Conservation (phyloP, 1,284 basidiomycete species). For the Mrakiaceae sp. region DNA sequence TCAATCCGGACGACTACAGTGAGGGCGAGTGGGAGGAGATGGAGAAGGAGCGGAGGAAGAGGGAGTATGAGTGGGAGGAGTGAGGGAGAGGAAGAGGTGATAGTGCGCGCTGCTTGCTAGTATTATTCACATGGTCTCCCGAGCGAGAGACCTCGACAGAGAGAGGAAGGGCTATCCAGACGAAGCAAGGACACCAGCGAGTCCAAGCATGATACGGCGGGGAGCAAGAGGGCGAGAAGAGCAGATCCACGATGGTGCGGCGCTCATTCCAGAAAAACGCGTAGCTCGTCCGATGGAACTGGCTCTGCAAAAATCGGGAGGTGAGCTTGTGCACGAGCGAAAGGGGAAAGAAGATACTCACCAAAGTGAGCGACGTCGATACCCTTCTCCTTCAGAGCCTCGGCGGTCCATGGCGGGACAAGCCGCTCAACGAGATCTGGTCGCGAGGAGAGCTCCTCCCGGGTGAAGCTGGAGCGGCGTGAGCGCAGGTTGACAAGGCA, state of each 20-base stretch:
- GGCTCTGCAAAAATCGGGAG: too few relatives aligned
- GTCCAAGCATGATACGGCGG: too few relatives aligned
- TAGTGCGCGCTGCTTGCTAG: too few relatives aligned
- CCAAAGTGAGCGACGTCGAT: slow-evolving; percentile 5
- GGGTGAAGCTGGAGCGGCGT: slow-evolving; percentile 17
- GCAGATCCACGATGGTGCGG: too few relatives aligned
- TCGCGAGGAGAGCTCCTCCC: slow-evolving; percentile 77
- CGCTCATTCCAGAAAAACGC: too few relatives aligned
- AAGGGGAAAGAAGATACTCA: slow-evolving; percentile 19
- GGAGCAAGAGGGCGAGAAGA: too few relatives aligned
- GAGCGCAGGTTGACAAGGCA: neutral
- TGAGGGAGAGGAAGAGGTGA: neutral
- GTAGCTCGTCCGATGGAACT: too few relatives aligned
- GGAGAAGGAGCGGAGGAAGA: slow-evolving; percentile 1
- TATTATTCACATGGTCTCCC: too few relatives aligned
- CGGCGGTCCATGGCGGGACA: slow-evolving; percentile 49
- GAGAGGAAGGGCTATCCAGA: too few relatives aligned
- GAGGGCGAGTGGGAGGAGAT: slow-evolving; percentile 15
- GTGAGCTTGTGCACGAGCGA: too few relatives aligned
- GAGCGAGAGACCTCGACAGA: too few relatives aligned
- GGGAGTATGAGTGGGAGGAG: neutral
- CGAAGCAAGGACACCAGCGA: too few relatives aligned
- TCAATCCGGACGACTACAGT: slow-evolving; percentile 4
- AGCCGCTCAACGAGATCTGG: slow-evolving; percentile 87
- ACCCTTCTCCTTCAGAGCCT: neutral